Percentiles rank a stretch among this genome's conserved stretches.
Conservation (phyloP, 2,329 filamentous ascomycete genomes). For the Esteya vermicola region DNA sequence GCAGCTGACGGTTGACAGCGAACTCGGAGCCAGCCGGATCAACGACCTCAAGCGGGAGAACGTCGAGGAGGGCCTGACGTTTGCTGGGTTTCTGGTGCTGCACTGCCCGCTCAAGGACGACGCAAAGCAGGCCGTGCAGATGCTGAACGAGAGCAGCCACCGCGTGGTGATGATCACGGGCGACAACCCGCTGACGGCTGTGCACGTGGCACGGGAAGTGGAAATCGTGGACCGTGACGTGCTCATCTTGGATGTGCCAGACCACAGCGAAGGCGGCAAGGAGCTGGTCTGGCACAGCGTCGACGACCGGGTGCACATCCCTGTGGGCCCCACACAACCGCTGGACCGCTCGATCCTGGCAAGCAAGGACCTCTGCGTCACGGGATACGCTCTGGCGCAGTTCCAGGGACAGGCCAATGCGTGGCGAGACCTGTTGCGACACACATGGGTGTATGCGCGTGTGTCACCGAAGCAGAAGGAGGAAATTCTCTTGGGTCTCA, state of each 20-base stretch:
- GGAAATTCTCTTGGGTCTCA: slow-evolving; percentile 90
- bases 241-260: slow-evolving; percentile 86
- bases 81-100: slow-evolving; percentile 89
- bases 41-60: slow-evolving; percentile 91
- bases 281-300: slow-evolving; percentile 88
- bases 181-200: slow-evolving; percentile 91
- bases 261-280: slow-evolving; percentile 67
- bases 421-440: slow-evolving; percentile 63
- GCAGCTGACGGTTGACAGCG: slow-evolving; percentile 66
- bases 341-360: slow-evolving; percentile 70
- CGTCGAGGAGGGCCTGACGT: slow-evolving; percentile 69
- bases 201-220: slow-evolving; percentile 87
- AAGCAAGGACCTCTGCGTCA: slow-evolving; percentile 86
- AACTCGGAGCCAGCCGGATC: slow-evolving; percentile 71
- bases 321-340: slow-evolving; percentile 69
- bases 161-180: slow-evolving; percentile 98
- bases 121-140: slow-evolving; percentile 81
- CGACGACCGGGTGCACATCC: slow-evolving; percentile 75
- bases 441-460: slow-evolving; percentile 95
- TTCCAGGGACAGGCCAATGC: slow-evolving; percentile 71
- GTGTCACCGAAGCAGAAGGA: slow-evolving; percentile 99
- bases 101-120: slow-evolving; percentile 96
- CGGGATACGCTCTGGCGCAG: slow-evolving; percentile 82
- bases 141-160: slow-evolving; percentile 98
- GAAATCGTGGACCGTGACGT: slow-evolving; percentile 96